phyloP scores from a whole-genome alignment of 2,329 filamentous ascomycete genomes.

The Colletotrichum tropicale region DNA sequence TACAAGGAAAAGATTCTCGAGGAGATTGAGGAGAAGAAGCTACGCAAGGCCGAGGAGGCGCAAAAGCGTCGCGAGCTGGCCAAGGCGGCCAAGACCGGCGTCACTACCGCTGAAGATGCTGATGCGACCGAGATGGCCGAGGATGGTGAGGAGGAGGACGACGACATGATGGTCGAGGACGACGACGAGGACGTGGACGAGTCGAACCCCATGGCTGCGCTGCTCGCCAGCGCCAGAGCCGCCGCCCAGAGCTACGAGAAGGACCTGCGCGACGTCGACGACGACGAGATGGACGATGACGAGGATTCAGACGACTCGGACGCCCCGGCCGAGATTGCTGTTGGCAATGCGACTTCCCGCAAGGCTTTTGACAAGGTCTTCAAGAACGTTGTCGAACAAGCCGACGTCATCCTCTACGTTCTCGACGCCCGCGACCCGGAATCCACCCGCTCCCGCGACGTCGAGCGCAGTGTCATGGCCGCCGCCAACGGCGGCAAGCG shows the following conservation, averaged over 20 bases:
- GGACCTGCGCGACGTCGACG: conserved; percentile 63
- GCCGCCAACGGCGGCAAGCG: conserved; percentile 83
- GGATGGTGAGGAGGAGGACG: conserved; percentile 50
- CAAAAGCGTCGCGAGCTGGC: conserved; percentile 73
- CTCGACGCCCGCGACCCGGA: conserved; percentile 91
- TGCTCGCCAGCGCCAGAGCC: conserved; percentile 81
- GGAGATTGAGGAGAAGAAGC: conserved; percentile 89
- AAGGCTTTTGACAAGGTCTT: conserved; percentile 95
- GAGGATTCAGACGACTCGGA: conserved; percentile 59
- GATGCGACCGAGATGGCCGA: conserved; percentile 50
- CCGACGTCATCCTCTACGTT: conserved; percentile 91
- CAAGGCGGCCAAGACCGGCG: conserved; percentile 66
- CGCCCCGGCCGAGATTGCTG: conserved; percentile 54
- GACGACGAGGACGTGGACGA: conserved; percentile 66
- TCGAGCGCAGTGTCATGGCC: conserved; percentile 92
- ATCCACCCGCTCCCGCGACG: conserved; percentile 86
- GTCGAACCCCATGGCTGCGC: conserved; percentile 89
- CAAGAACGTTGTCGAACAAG: conserved; percentile 87
- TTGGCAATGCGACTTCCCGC: conserved; percentile 68
- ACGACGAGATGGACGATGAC: conserved; percentile 49
- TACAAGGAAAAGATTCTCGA: conserved; percentile 96
- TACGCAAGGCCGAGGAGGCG: conserved; percentile 80
- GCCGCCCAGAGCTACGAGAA: conserved; percentile 78
- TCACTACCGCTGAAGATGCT: conserved; percentile 33
- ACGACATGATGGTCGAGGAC: conserved; percentile 54